Base-by-base conservation (phyloP, 257 asterid genomes). In the Scutellaria galericulata region DNA sequence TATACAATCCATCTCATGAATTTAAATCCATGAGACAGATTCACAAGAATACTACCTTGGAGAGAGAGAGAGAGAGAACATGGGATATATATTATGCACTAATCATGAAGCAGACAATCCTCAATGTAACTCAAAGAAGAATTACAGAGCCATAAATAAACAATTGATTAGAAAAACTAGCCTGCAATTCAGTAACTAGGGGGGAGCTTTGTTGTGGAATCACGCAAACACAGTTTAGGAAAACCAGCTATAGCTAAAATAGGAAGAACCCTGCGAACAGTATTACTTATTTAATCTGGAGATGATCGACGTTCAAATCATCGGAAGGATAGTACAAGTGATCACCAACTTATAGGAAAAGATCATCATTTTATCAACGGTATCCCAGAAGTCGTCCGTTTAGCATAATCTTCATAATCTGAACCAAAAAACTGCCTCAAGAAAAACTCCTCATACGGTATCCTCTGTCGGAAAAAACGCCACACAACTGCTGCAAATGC, bases 391-490 rank as follows among this genome's bases (percentile, higher is more conserved):
- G 77, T 65, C 45, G 95, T 89, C 68, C 62, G 76, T 20, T 67
- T 66, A 61, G 89, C 91, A 63, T 91, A 94, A 51, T 83, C 87
- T 68, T 84, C 95, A 7, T 91, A 94, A 53, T 77, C 83, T 6
- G 83, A 64, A 60, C 97, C 97, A 42, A 94, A 91, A 66, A 86
- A 94, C 81, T 82, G 95, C 84, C 81, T 79, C 88, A 91, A 81
- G 88, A 86, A 94, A 64, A 76, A 88, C 79, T 94, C 98, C 83
- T 94, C 99, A 11, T 89, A 91, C 5, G 91, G 96, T 66, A 91
- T 89, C 70, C 97, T 68, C 78, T 66, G 50, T 5, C 78, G 79
- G 78, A 91, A 94, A 80, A 94, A 94, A 41, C 44, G 80, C 98
- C 97, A 91, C 57, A 89, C 97, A 6, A 88, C 96, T 22, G 75